A percentile compares a stretch with the other conserved stretches of the same genome.
Conservation (phyloP, 176 grass and related monocot species). For the Ensete ventricosum region DNA sequence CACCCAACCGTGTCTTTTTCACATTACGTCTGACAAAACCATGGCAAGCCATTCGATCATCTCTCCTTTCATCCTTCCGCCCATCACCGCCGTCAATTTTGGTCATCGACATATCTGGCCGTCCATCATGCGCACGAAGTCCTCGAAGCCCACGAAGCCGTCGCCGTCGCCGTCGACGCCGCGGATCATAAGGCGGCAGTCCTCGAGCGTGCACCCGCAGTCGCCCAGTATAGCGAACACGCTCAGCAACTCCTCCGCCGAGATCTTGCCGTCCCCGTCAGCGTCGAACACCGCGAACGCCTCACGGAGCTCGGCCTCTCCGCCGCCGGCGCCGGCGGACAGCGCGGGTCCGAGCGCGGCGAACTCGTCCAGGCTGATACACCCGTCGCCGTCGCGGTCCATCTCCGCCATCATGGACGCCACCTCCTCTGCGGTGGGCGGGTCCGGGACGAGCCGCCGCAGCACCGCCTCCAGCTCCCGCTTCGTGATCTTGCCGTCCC, state of each 20-base stretch:
- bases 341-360: constrained; percentile 9
- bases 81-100: background rate
- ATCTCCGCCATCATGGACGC: constrained; percentile 45
- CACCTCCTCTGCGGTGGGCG: constrained; percentile 56
- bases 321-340: background rate
- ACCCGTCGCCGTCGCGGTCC: constrained; percentile 36
- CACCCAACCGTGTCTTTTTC: too few relatives aligned
- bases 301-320: constrained; percentile 49
- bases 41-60: too few relatives aligned
- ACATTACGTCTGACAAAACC: too few relatives aligned
- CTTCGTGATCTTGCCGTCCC: constrained; percentile 44
- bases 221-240: constrained; percentile 51
- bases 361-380: constrained; percentile 33
- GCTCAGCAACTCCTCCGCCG: constrained; percentile 73
- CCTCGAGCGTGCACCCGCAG: constrained; percentile 62
- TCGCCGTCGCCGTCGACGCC: constrained; percentile 70
- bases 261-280: constrained; percentile 84
- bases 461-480: constrained; percentile 77
- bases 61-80: too few relatives aligned
- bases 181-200: constrained; percentile 88
- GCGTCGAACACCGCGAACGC: constrained; percentile 86
- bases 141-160: constrained; percentile 74
- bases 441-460: constrained; percentile 45
- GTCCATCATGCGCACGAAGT: constrained; percentile 90
- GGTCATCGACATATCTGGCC: background rate